Evolutionary conservation across 371 early-diverging fungal species (phyloP), one percentile per base, ranked within the genome.

Genomic region (Nematocida homosporus): DNA sequence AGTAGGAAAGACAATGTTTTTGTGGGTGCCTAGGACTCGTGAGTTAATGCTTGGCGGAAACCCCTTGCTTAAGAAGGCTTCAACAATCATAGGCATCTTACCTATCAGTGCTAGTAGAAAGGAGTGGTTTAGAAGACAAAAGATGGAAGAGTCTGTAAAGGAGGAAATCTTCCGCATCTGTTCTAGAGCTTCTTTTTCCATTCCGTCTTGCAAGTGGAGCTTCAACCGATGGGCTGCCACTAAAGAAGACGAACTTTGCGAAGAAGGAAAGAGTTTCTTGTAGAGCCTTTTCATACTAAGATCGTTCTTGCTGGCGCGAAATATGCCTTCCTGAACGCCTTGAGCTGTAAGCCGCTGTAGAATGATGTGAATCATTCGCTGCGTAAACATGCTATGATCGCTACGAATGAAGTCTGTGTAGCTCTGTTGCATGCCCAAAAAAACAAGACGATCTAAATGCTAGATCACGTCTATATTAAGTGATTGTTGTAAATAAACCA

Each of bases 61-160:
- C 5, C 80, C 77, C 1, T 51, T 66, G n/a, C 51, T 56, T 13
- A 83, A 59, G 35, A 83, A 81, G n/a, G 65, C 63, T 20, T 69
- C 34, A n/a, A 83, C 80, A 37, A 83, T 47, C 0, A 55, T 56
- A 3, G 80, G 41, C 23, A 76, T 76, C 23, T 65, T 76, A 44
- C 79, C 61, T 1, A 80, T n/a, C 78, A 81, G 66, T 32, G 80
- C 83, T 1, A 81, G 38, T 6, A 83, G 30, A 40, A 83, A 77
- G 8, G 80, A 61, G 6, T 68, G 56, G 60, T 81, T 81, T 40
- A 68, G 69, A 63, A 50, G 48, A 54, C 29, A 53, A 56, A 63
- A 72, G 56, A 65, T 66, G 29, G 61, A 37, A 38, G 6, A 60
- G 50, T 47, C 42, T 23, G 52, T 16, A 29, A 38, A 66, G 35